phyloP scores from a whole-genome alignment of 306 rosid genomes.

The Ormosia semicastrata region DNA sequence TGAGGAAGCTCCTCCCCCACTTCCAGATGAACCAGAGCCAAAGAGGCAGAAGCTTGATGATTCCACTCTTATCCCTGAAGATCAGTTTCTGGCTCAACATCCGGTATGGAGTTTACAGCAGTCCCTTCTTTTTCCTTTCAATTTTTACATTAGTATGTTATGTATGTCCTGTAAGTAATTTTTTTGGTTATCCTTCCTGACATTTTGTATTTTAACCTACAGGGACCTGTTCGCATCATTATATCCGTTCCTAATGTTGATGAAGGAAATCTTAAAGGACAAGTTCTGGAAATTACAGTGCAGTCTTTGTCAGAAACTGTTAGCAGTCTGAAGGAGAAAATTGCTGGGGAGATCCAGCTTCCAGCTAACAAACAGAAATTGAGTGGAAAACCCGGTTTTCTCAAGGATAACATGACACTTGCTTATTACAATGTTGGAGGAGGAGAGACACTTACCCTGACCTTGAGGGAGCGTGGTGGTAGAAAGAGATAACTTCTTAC shows the following conservation, averaged over 20 bases:
- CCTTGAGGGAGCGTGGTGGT: conserved; percentile 97
- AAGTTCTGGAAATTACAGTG: conserved; percentile 74
- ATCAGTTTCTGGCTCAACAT: conserved; percentile 85
- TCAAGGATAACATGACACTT: conserved; percentile 90
- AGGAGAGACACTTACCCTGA: conserved; percentile 67
- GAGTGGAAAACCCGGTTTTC: conserved; percentile 96
- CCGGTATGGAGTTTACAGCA: conserved; percentile 56
- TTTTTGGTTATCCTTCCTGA: conserved; percentile 6
- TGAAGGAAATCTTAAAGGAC: conserved; percentile 93
- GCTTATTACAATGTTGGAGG: conserved; percentile 92
- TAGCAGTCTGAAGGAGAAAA: conserved; percentile 86
- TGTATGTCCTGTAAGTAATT: no score
- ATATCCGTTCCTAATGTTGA: conserved; percentile 84
- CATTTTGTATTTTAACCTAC: conserved; percentile 20
- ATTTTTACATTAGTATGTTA: no score
- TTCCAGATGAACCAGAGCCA: conserved; percentile 94
- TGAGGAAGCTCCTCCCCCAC: conserved; percentile 97
- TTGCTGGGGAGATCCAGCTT: conserved; percentile 94
- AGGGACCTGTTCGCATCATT: conserved; percentile 76
- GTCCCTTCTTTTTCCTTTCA: no score
- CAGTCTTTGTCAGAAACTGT: conserved; percentile 87
- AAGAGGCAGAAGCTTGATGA: conserved; percentile 90
- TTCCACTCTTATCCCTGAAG: conserved; percentile 82
- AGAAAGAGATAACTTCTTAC: conserved; percentile 70
- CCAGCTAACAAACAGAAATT: conserved; percentile 97